Evolutionary conservation across 768 basidiomycete genomes (phyloP).

Genomic region (Cubamyces lactineus): DNA sequence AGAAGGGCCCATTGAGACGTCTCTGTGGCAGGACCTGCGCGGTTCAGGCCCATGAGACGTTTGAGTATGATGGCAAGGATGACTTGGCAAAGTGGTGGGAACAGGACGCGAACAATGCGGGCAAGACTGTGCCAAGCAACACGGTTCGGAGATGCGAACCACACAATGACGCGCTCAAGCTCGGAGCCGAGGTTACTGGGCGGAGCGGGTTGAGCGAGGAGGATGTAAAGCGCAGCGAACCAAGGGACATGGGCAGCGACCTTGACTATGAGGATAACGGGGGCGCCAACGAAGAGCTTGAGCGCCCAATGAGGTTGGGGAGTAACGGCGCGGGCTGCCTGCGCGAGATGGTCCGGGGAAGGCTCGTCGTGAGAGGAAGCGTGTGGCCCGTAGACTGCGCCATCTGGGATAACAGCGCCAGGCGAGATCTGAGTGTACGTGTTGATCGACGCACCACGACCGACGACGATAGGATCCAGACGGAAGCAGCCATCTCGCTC

Average conservation of each 20-base stretch:
- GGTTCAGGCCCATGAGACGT: slow-evolving; percentile 46
- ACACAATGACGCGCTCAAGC: slow-evolving; percentile 47
- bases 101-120: slow-evolving; percentile 43
- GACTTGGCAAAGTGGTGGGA: slow-evolving; percentile 44
- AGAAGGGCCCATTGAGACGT: slow-evolving; percentile 38
- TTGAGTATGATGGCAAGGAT: slow-evolving; percentile 45
- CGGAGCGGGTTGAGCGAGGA: slow-evolving; percentile 36
- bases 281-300: slow-evolving; percentile 43
- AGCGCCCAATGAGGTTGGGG: slow-evolving; percentile 39
- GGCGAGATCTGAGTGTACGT: slow-evolving; percentile 49
- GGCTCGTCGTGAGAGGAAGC: slow-evolving; percentile 47
- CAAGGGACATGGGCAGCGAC: slow-evolving; percentile 47
- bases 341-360: slow-evolving; percentile 41
- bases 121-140: slow-evolving; percentile 45
- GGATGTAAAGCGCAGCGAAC: slow-evolving; percentile 44
- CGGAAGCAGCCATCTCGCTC: slow-evolving; percentile 50
- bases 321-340: slow-evolving; percentile 44
- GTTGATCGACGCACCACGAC: slow-evolving; percentile 44
- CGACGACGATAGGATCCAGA: slow-evolving; percentile 44
- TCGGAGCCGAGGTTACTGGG: slow-evolving; percentile 34
- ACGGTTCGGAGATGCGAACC: slow-evolving; percentile 49
- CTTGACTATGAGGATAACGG: slow-evolving; percentile 41
- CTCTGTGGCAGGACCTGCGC: slow-evolving; percentile 31
- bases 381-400: slow-evolving; percentile 49
- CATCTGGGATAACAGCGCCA: slow-evolving; percentile 42